Base-by-base conservation (phyloP, 2,329 filamentous ascomycete genomes). In the Diaporthe humulicola region DNA sequence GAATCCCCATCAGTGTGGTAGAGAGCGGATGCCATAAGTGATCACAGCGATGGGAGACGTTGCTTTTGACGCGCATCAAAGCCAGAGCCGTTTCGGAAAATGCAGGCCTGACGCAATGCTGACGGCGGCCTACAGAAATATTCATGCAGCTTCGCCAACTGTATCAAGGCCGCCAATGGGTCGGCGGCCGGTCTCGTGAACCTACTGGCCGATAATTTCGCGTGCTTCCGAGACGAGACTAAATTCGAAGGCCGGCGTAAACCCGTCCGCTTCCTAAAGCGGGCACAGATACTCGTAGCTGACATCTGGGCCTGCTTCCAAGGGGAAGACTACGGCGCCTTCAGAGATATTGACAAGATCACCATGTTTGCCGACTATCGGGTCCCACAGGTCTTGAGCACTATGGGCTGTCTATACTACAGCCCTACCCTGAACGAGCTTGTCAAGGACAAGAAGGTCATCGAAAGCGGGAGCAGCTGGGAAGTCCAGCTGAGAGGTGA, bases 281-380 rank as follows among this genome's bases (percentile, higher is more conserved):
- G 97, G 15, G 96, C 97, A 2, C 97, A 99, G 84, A 99, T 99
- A 75, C 90, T 98, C 28, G 96, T 98, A 3, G 97, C 97, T 30
- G 97, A 99, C 83, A 83, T 98, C 1, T 99, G 97, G 97, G 97
- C 97, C 7, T 97, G 95, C 77, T 98, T 98, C 82, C 91, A 96
- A 71, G 95, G 95, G 60, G 88, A 93, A 78, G 88, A 90, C 36
- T 96, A 93, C 80, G 97, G 97, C 42, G 87, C 89, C 38, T 99
- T 99, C 83, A 82, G 91, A 74, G 97, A 99, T 81, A 98, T 99
- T 79, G 93, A 97, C 85, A 95, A 95, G 82, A 93, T 99, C 80
- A 99, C 97, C 76, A 98, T 98, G 93, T 99, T 99, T 86, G 96
- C 97, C 81, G 97, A 99, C 86, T 99, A 99, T 82, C 93, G 97